These are phyloP conservation scores for Trichosanthes cucumerina DNA, from an alignment of 306 rosid genomes.

Conservation along the genomic window DNA sequence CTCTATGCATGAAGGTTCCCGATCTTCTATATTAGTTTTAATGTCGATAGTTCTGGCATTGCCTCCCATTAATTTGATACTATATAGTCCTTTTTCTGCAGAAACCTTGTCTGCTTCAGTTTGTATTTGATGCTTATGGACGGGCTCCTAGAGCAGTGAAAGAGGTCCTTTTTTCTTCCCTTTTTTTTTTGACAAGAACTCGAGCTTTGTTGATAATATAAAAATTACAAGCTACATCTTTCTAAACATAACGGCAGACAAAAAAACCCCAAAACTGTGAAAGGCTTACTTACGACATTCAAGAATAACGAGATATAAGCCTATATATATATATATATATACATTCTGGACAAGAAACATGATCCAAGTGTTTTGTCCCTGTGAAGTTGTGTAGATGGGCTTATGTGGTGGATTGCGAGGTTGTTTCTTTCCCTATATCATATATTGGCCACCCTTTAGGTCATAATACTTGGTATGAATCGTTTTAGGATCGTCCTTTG, in stretches of 20 bases:
- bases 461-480: not conserved
- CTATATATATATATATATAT: not conserved
- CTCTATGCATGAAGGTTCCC: conserved; percentile 77
- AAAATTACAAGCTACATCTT: not conserved
- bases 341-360: not conserved
- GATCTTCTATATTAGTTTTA: conserved; percentile 9
- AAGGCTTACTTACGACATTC: not conserved
- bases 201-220: not conserved
- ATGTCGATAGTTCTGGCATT: not conserved
- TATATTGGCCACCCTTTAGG: not conserved
- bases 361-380: not conserved
- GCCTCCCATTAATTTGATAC: not conserved
- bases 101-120: conserved; percentile 84
- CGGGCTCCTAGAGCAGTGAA: conserved; percentile 58
- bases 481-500: not conserved
- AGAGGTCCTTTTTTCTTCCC: conserved; percentile 39
- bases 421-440: not conserved
- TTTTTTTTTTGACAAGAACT: not conserved
- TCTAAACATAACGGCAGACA: not conserved
- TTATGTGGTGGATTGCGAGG: not conserved
- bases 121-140: conserved; percentile 65
- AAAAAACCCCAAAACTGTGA: not conserved
- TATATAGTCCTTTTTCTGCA: conserved; percentile 23
- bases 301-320: not conserved
- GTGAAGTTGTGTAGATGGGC: not conserved